A percentile compares a stretch with the other conserved stretches of the same genome.
These are phyloP conservation scores for Exophiala oligosperma DNA, from an alignment of 2,329 filamentous ascomycete species.

Conservation along the genomic window DNA sequence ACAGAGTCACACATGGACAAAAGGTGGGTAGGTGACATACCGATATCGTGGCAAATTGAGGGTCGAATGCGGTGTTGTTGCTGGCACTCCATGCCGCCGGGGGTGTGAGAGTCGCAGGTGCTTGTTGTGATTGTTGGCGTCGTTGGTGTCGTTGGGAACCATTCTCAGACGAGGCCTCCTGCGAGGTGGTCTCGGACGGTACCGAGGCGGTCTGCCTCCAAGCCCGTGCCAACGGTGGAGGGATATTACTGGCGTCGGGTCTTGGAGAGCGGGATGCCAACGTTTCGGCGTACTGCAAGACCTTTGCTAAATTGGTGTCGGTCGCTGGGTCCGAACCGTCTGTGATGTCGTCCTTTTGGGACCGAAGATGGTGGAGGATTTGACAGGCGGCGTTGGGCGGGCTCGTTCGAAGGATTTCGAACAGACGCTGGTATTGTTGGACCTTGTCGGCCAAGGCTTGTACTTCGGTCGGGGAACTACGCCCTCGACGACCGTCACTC, in stretches of 20 bases:
- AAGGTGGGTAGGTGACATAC: neutral
- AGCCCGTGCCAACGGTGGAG: neutral
- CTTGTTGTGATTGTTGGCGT: no score
- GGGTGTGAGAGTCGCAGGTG: neutral
- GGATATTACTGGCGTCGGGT: neutral
- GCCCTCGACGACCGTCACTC: slow-evolving; percentile 6
- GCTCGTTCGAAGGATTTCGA: slow-evolving; percentile 3
- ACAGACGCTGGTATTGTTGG: slow-evolving; percentile 7
- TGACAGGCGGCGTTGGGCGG: neutral
- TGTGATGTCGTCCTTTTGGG: neutral
- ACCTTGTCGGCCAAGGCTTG: slow-evolving; percentile 4
- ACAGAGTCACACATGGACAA: neutral
- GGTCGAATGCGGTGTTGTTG: neutral
- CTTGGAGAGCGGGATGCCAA: neutral
- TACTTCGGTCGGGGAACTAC: neutral
- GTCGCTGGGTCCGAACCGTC: neutral
- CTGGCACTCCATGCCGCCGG: neutral
- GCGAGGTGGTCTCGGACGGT: neutral
- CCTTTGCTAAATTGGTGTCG: neutral
- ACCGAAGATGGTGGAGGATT: slow-evolving; percentile 1
- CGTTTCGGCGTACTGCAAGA: neutral
- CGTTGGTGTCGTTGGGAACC: neutral
- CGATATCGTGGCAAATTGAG: neutral
- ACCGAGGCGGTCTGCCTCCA: neutral
- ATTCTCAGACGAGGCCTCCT: neutral